Evolutionary conservation across 306 rosid genomes (phyloP), one percentile per base, ranked within the genome.

Genomic region (Rubus idaeus): DNA sequence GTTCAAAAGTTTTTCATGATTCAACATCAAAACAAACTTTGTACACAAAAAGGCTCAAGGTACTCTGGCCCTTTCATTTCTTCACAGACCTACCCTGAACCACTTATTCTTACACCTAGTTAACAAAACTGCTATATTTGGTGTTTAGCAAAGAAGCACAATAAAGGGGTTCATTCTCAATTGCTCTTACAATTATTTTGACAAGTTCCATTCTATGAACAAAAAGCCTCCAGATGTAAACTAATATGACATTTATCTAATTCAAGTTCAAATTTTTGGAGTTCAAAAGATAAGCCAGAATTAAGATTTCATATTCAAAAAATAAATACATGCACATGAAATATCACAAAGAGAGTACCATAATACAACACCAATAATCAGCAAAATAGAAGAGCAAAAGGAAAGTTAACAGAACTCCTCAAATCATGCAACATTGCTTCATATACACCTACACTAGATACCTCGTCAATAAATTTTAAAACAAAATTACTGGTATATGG

Each of bases 241-340:
- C 51, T 8, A 10, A 4, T 66, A 17, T 37, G 69, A 42, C 10
- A 30, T 66, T 9, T 66, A 10, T 41, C 35, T 30, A 26, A 76
- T 66, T 53, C 21, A 76, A 67, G 42, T 76, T 53, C 80, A 67
- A 23, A 52, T 70, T 52, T 40, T 53, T 66, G 45, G 55, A 67
- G 37, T 57, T 17, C 39, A 26, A 16, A 26, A 35, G 39, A 0
- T 10, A 77, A 53, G 79, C 63, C 72, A 66, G 39, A 39, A 58
- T 23, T 71, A 44, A 30, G 55, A 42, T 30, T 21, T 4, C 2
- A 69, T 47, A 9, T 23, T 47, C 2, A 39, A 51, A 39, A 61
- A 3, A 64, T 37, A 6, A 12, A 35, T 37, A 3, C 2, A 57
- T 57, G 70, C 51, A 42, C 51, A 46, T 66, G 16, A 18, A 40